These are phyloP conservation scores for Schizosaccharomyces pombe DNA, from an alignment of 805 yeast genomes.

Conservation along the genomic window ASM294v3 CU329670.1:5560001-5560500, in stretches of 20 bases:
- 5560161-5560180: too few species aligned
- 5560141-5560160: too few species aligned
- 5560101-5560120: too few species aligned
- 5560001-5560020: too few species aligned
- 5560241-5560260: neutral
- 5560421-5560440: slow-evolving; percentile 47
- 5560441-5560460: slow-evolving; percentile 38
- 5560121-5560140: too few species aligned
- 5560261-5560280: neutral
- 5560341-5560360: slow-evolving; percentile 46
- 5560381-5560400: slow-evolving; percentile 43
- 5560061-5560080: too few species aligned
- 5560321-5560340: slow-evolving; percentile 25
- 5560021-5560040: too few species aligned
- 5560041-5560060: too few species aligned
- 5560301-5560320: slow-evolving; percentile 10
- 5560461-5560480: slow-evolving; percentile 33
- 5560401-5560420: slow-evolving; percentile 43
- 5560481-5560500: slow-evolving; percentile 41
- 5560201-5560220: neutral
- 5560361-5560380: slow-evolving; percentile 40
- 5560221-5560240: neutral
- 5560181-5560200: neutral
- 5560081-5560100: too few species aligned
- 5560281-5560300: slow-evolving; percentile 25